phyloP scores from a whole-genome alignment of 192 early-diverging fungal species.

The Backusella circina region DNA sequence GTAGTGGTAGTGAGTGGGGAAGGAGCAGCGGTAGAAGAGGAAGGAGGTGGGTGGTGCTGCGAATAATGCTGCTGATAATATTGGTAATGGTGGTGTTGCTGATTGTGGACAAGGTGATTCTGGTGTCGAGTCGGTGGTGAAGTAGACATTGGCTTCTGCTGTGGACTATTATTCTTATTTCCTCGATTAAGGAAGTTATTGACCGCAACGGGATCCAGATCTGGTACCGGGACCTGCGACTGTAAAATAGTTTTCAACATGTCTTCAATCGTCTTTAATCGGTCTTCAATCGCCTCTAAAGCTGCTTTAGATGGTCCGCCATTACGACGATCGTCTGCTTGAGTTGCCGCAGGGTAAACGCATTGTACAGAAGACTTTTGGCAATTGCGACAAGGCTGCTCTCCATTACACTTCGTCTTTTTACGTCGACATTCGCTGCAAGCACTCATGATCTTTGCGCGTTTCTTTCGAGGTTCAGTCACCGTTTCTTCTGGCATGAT shows the following conservation, averaged over 20 bases:
- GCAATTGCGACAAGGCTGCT: constrained; percentile 33
- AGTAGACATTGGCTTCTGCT: not conserved
- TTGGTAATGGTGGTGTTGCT: not conserved
- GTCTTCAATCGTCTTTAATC: constrained; percentile 36
- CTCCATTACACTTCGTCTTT: constrained; percentile 38
- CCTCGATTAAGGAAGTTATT: constrained; percentile 4
- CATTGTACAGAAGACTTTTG: constrained; percentile 25
- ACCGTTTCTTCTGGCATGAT: constrained; percentile 22
- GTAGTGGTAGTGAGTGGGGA: not conserved
- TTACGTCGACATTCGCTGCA: constrained; percentile 35
- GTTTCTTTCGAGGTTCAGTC: constrained; percentile 30
- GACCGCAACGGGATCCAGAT: constrained; percentile 11
- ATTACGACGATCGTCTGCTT: constrained; percentile 26
- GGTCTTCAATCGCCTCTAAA: constrained; percentile 33
- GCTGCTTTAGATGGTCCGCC: constrained; percentile 16
- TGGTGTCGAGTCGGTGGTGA: not conserved
- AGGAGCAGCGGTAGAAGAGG: not conserved
- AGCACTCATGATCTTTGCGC: constrained; percentile 37
- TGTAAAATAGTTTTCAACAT: constrained; percentile 34
- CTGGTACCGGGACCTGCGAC: not conserved
- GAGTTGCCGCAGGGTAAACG: constrained; percentile 24
- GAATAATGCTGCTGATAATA: not conserved
- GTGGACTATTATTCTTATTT: not conserved
- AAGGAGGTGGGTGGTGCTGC: not conserved
- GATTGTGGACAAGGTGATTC: not conserved